Percentiles rank a stretch among this genome's conserved stretches.
Evolutionary conservation across 306 rosid genomes (phyloP).

Genomic region (Crataegus laevigata): DNA sequence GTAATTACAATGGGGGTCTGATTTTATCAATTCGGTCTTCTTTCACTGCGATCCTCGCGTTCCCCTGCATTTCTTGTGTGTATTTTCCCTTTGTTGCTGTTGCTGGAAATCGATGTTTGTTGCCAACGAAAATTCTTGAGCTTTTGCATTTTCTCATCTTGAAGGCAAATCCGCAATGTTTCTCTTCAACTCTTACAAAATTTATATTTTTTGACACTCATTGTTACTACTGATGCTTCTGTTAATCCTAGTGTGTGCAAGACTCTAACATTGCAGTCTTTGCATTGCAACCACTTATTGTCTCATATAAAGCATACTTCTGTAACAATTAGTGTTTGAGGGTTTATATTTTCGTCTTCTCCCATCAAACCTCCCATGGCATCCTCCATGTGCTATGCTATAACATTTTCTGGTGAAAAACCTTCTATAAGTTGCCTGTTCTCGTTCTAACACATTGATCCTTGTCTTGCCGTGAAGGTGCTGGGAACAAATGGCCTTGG

Average conservation of each 20-base stretch:
- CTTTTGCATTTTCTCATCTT: not conserved
- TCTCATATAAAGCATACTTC: not conserved
- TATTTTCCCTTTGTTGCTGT: not conserved
- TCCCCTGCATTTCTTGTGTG: not conserved
- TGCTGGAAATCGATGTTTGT: not conserved
- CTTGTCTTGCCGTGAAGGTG: slow-evolving; percentile 21
- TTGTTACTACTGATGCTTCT: not conserved
- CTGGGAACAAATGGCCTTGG: slow-evolving; percentile 66
- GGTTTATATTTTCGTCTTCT: not conserved
- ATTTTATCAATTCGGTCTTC: not conserved
- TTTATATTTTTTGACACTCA: too few species aligned
- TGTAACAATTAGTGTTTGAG: not conserved
- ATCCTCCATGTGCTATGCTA: not conserved
- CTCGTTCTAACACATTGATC: not conserved
- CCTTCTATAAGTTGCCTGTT: not conserved
- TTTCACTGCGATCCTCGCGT: not conserved
- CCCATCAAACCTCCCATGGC: not conserved
- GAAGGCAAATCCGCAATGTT: not conserved
- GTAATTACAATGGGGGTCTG: not conserved
- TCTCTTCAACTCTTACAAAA: not conserved
- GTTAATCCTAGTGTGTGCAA: not conserved
- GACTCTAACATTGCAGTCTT: not conserved
- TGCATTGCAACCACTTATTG: not conserved
- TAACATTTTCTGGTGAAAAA: not conserved
- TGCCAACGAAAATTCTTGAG: not conserved